Percentiles rank a stretch among this genome's conserved stretches.
Conservation (phyloP, 1,284 basidiomycete genomes). For the Polyporus tsugae region DNA sequence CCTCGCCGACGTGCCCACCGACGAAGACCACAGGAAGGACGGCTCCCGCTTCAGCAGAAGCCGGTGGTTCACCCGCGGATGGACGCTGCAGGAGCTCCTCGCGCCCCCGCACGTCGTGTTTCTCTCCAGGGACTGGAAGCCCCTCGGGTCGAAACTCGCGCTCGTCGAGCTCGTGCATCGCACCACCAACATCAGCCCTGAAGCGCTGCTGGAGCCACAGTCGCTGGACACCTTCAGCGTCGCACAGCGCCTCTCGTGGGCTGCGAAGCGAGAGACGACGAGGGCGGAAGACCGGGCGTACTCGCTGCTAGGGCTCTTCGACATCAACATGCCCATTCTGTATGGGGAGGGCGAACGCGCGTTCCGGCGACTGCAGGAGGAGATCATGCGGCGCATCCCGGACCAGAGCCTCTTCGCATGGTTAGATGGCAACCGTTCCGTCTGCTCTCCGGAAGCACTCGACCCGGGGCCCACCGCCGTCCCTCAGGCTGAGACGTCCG, state of each 20-base stretch:
- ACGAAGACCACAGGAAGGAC: not conserved
- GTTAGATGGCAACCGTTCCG: not conserved
- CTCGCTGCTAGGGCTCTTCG: not conserved
- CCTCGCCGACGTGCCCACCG: not conserved
- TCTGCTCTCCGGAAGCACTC: not conserved
- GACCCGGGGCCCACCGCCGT: no score
- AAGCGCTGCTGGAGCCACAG: not conserved
- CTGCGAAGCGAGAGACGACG: not conserved
- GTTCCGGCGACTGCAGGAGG: not conserved
- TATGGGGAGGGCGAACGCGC: not conserved
- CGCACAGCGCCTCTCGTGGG: not conserved
- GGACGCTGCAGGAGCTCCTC: slow-evolving; percentile 1
- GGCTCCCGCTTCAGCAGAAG: not conserved
- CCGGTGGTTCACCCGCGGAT: not conserved
- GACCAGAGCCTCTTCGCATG: not conserved
- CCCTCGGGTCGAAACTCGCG: not conserved
- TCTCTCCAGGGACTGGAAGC: not conserved
- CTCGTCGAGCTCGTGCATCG: not conserved
- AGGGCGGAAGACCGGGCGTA: not conserved
- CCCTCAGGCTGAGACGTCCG: not conserved
- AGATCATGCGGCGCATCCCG: not conserved
- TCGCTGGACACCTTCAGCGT: not conserved
- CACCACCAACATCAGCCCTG: not conserved
- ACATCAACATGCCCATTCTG: not conserved
- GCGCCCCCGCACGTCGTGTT: not conserved